These are phyloP conservation scores for Trichoderma oligosporum DNA, from an alignment of 2,329 filamentous ascomycete genomes.

Conservation along the genomic window DNA sequence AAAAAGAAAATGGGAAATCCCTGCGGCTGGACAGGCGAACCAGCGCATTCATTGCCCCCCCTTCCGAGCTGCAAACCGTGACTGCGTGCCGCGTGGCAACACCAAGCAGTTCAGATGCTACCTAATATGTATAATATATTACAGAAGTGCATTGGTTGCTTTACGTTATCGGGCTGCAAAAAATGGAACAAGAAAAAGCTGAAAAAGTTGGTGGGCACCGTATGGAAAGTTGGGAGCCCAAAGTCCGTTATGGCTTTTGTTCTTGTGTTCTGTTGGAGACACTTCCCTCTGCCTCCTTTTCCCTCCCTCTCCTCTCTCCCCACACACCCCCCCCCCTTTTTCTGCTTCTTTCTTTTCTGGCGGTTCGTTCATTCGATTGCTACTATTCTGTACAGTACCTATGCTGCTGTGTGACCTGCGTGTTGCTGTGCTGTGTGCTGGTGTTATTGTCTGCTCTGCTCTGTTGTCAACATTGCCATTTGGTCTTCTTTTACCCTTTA, in stretches of 20 bases:
- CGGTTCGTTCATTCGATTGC: no score
- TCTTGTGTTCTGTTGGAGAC: background rate
- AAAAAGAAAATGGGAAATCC: background rate
- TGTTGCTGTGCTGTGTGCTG: background rate
- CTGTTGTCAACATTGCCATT: slow-evolving; percentile 1
- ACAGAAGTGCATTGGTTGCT: background rate
- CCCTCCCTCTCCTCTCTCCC: background rate
- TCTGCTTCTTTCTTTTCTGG: background rate
- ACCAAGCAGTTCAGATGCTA: background rate
- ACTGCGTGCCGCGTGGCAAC: background rate
- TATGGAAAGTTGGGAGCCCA: slow-evolving; percentile 3
- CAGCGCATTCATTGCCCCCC: slow-evolving; percentile 9
- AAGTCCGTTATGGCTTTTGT: background rate
- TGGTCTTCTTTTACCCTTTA: no score
- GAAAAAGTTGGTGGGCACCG: background rate
- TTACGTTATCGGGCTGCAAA: slow-evolving; percentile 10
- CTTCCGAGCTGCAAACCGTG: slow-evolving; percentile 6
- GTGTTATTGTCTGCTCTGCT: no score
- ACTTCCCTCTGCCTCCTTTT: background rate
- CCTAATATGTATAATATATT: background rate
- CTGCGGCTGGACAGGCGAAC: slow-evolving; percentile 6
- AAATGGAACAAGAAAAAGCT: background rate
- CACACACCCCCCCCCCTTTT: background rate
- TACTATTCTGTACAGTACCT: no score
- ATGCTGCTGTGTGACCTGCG: background rate